Evolutionary conservation across 1,139 yeast species (phyloP).

Genomic region (Pichia sp.): DNA sequence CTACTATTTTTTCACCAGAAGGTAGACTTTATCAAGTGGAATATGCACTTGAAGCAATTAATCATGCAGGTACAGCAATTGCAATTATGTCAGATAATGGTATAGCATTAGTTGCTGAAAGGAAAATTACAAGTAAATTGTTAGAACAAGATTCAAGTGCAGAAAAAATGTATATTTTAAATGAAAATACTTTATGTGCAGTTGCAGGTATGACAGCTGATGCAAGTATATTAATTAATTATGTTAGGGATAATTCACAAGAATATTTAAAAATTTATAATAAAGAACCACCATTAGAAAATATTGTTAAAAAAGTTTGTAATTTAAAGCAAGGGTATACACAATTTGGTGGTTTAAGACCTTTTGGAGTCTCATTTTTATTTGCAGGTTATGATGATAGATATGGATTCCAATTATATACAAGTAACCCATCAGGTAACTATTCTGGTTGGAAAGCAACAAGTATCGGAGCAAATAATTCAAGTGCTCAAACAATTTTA

Average conservation of each 20-base stretch:
- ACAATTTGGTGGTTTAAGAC: conserved; percentile 97
- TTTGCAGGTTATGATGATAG: conserved; percentile 95
- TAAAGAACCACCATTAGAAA: conserved; percentile 89
- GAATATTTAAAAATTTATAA: conserved; percentile 76
- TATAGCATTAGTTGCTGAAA: conserved; percentile 92
- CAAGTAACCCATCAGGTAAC: conserved; percentile 96
- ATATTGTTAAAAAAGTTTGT: conserved; percentile 81
- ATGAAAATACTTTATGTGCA: conserved; percentile 64
- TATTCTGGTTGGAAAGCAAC: conserved; percentile 99
- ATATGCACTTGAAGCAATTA: conserved; percentile 95
- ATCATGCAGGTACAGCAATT: conserved; percentile 96
- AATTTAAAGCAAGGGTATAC: conserved; percentile 97
- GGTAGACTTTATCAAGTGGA: conserved; percentile 97
- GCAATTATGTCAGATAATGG: conserved; percentile 92
- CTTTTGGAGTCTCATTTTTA: conserved; percentile 94
- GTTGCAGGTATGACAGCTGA: conserved; percentile 99
- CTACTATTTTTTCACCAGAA: conserved; percentile 97
- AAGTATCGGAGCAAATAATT: conserved; percentile 91
- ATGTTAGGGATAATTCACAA: conserved; percentile 84
- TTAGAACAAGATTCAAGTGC: conserved; percentile 92
- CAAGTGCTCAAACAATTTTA: conserved; percentile 91
- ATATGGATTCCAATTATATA: conserved; percentile 85
- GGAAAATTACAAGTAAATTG: conserved; percentile 86
- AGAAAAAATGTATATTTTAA: conserved; percentile 83
- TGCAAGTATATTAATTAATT: conserved; percentile 84